phyloP scores from a whole-genome alignment of 1,284 basidiomycete species.

The Porphyrellus sp. region DNA sequence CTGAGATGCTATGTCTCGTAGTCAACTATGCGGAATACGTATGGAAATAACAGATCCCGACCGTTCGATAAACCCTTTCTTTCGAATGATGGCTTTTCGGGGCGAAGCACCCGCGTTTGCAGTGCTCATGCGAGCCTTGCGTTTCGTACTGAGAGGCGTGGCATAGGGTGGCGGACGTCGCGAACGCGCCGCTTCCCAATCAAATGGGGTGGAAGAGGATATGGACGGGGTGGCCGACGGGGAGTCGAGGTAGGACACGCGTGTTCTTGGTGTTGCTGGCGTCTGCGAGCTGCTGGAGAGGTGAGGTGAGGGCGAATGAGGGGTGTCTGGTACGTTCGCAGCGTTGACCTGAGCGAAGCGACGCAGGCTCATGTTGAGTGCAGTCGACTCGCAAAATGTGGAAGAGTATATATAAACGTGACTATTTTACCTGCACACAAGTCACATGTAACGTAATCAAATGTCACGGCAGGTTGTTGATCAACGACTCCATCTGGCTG shows the following conservation, averaged over 20 bases:
- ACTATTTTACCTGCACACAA: constrained; percentile 12
- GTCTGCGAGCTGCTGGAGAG: constrained; percentile 32
- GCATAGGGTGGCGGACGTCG: constrained; percentile 66
- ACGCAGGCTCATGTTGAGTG: constrained; percentile 46
- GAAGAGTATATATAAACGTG: constrained; percentile 16
- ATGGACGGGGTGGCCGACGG: constrained; percentile 63
- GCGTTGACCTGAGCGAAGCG: constrained; percentile 51
- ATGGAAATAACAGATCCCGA: constrained; percentile 27
- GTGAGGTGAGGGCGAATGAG: constrained; percentile 38
- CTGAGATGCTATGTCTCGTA: constrained; percentile 43
- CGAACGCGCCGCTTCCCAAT: constrained; percentile 75
- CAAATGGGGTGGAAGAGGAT: constrained; percentile 70
- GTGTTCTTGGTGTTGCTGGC: constrained; percentile 37
- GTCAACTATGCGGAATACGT: neutral
- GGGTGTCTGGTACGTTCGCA: constrained; percentile 29
- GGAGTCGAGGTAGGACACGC: constrained; percentile 49
- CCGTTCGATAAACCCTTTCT: constrained; percentile 61
- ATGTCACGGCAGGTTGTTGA: constrained; percentile 20
- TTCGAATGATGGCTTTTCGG: constrained; percentile 53
- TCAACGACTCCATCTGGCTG: constrained; percentile 11
- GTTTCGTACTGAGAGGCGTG: constrained; percentile 50
- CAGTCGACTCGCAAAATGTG: neutral
- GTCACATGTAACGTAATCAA: constrained; percentile 25
- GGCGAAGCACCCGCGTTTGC: constrained; percentile 37
- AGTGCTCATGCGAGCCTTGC: constrained; percentile 44